phyloP scores from a whole-genome alignment of 768 basidiomycete species.

The Lactarius akahatsu region DNA sequence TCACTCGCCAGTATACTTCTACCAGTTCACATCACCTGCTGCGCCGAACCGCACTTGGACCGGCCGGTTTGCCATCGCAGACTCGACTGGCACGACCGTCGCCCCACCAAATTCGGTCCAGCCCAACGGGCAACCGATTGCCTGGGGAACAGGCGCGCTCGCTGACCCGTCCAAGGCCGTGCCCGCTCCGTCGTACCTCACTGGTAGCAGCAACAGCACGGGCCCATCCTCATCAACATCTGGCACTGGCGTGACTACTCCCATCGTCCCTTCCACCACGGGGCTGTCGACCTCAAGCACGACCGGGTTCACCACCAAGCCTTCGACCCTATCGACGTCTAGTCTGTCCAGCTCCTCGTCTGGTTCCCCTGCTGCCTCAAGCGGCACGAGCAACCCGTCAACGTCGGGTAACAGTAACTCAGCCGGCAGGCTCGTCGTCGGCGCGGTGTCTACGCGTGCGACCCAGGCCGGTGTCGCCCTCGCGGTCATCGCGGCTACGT shows the following conservation, averaged over 20 bases:
- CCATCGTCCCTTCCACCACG: neutral
- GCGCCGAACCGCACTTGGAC: conserved; percentile 57
- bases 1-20: conserved; percentile 74
- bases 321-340: neutral
- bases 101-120: conserved; percentile 54
- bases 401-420: neutral
- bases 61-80: conserved; percentile 72
- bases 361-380: neutral
- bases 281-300: neutral
- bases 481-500: conserved; percentile 18
- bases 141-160: conserved; percentile 68
- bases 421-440: conserved; percentile 4
- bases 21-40: conserved; percentile 60
- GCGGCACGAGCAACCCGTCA: neutral
- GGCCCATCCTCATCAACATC: neutral
- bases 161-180: conserved; percentile 41
- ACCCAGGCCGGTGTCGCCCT: conserved; percentile 21
- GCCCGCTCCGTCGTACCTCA: conserved; percentile 15
- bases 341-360: neutral
- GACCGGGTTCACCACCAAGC: neutral
- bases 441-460: conserved; percentile 10
- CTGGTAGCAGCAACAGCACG: neutral
- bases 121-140: conserved; percentile 46
- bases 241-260: neutral
- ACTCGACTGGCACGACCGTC: conserved; percentile 44